These are phyloP conservation scores for Verbascum thapsus DNA, from an alignment of 257 asterid species.

Conservation along the genomic window DNA sequence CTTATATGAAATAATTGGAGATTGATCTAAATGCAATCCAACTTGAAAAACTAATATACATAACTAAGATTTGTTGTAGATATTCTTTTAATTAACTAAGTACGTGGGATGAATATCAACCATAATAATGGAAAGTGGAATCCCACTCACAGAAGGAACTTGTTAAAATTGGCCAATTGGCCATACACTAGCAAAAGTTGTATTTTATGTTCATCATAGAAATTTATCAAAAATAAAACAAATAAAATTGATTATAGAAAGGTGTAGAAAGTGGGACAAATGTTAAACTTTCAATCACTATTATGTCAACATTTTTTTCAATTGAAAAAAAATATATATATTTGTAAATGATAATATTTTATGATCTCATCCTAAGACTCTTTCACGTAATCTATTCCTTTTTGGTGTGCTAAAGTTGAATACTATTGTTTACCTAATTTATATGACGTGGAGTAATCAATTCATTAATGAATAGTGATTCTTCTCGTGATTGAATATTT, in stretches of 20 bases:
- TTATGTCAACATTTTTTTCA: conserved; percentile 1
- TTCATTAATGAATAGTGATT: no score
- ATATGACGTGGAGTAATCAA: no score
- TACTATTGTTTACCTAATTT: conserved; percentile 12
- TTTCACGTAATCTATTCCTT: neutral
- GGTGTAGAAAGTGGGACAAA: no score
- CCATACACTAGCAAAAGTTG: neutral
- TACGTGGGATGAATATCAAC: no score
- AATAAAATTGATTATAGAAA: conserved; percentile 5
- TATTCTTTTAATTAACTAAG: conserved; percentile 1
- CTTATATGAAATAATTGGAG: neutral
- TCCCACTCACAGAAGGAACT: conserved; percentile 26
- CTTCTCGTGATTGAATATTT: no score
- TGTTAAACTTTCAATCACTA: conserved; percentile 15
- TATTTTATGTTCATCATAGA: neutral
- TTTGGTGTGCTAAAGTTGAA: no score
- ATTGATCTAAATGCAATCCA: no score
- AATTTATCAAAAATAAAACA: conserved; percentile 29
- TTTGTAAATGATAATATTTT: conserved; percentile 19
- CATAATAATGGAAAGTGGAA: conserved; percentile 20
- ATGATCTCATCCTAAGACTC: conserved; percentile 27
- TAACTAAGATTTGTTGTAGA: neutral
- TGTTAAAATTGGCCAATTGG: conserved; percentile 4
- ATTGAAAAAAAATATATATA: no score
- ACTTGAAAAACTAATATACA: no score